Evolutionary conservation across 768 basidiomycete genomes (phyloP).

Genomic region (Scleroderma bovista): DNA sequence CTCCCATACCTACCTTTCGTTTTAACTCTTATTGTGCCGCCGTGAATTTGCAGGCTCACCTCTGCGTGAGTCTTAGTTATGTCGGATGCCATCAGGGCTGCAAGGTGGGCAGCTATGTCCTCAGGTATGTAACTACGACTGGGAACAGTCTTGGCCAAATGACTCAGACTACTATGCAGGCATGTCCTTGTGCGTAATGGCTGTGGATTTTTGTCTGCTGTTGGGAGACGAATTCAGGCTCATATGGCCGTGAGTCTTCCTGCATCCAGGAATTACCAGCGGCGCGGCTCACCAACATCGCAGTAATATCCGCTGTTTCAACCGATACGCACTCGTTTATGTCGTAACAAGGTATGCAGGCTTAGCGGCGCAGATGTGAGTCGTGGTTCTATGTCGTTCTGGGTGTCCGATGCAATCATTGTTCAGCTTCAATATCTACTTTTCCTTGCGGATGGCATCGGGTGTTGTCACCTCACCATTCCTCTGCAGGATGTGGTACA

Average conservation of each 20-base stretch:
- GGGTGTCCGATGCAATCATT: neutral
- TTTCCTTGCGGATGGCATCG: slow-evolving; percentile 13
- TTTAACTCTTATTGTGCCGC: too few relatives aligned
- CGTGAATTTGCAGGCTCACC: neutral
- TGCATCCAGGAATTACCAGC: neutral
- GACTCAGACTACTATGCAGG: slow-evolving; percentile 1
- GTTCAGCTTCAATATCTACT: slow-evolving; percentile 16
- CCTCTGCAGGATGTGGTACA: slow-evolving; percentile 13
- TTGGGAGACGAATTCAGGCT: slow-evolving; percentile 10
- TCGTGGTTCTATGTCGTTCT: neutral
- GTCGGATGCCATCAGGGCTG: neutral
- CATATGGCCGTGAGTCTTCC: slow-evolving; percentile 18
- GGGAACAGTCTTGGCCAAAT: neutral
- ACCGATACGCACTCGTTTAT: slow-evolving; percentile 3
- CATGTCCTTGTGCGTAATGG: slow-evolving; percentile 9
- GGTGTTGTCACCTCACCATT: slow-evolving; percentile 1
- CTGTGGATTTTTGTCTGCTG: slow-evolving; percentile 7
- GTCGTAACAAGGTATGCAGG: slow-evolving; percentile 12
- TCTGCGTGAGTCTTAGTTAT: neutral
- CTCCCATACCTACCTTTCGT: too few relatives aligned
- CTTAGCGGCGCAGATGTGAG: slow-evolving; percentile 15
- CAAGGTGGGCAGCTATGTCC: slow-evolving; percentile 6
- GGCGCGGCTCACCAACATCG: neutral
- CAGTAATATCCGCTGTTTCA: slow-evolving; percentile 9
- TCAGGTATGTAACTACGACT: slow-evolving; percentile 6